phyloP scores from a whole-genome alignment of 257 asterid genomes.

The Nyctanthes arbortristis region DNA sequence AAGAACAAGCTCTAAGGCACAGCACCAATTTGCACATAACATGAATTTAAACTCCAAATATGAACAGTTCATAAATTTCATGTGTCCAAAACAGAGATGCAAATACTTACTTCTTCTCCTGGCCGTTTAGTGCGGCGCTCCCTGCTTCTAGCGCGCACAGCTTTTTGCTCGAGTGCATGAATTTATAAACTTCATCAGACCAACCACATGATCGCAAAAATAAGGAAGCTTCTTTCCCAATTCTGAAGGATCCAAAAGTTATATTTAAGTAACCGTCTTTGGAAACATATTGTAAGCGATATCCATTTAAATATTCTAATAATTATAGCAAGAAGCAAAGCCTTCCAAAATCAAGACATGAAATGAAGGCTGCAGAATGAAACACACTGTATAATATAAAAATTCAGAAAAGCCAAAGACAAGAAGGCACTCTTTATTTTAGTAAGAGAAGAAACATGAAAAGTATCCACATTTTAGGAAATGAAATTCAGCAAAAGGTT shows the following conservation, averaged over 20 bases:
- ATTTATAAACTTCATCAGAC: slow-evolving; percentile 66
- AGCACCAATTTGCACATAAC: slow-evolving; percentile 7
- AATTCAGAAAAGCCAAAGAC: background rate
- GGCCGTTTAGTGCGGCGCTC: slow-evolving; percentile 31
- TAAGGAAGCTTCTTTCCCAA: slow-evolving; percentile 71
- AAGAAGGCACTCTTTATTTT: background rate
- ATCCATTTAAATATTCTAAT: background rate
- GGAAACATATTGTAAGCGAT: slow-evolving; percentile 8
- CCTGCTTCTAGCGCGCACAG: slow-evolving; percentile 44
- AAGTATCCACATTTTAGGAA: background rate
- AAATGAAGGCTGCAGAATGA: slow-evolving; percentile 15
- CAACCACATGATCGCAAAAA: slow-evolving; percentile 77
- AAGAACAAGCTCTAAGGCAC: too few species aligned
- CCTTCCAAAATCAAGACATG: slow-evolving; percentile 11
- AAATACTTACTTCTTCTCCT: slow-evolving; percentile 66
- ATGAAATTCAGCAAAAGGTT: background rate
- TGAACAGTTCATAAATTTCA: slow-evolving; percentile 1
- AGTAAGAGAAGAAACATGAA: background rate
- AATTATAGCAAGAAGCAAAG: background rate
- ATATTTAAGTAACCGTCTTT: slow-evolving; percentile 14
- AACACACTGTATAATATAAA: background rate
- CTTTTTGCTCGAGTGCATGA: slow-evolving; percentile 70
- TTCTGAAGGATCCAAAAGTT: slow-evolving; percentile 46
- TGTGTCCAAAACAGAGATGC: slow-evolving; percentile 3
- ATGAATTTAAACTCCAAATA: slow-evolving; percentile 16